Evolutionary conservation across 1,284 basidiomycete species (phyloP).

Genomic region (Sanghuangporus baumii): DNA sequence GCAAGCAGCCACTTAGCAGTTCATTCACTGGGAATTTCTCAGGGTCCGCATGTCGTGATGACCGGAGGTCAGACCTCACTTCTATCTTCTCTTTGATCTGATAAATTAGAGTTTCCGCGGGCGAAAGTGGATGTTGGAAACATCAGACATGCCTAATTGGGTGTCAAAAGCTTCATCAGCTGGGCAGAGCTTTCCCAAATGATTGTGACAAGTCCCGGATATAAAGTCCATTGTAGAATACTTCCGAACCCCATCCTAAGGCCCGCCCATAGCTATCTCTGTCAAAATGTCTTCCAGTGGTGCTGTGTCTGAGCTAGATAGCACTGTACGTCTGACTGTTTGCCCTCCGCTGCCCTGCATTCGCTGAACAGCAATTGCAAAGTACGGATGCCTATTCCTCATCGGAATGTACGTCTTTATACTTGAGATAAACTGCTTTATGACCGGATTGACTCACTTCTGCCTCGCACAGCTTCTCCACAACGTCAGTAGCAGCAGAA

Average conservation of each 20-base stretch:
- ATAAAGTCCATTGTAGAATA: neutral
- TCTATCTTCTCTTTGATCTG: neutral
- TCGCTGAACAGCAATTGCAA: neutral
- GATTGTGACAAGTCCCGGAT: neutral
- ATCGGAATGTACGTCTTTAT: neutral
- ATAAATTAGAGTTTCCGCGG: neutral
- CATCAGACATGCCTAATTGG: too few relatives aligned
- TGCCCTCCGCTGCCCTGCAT: neutral
- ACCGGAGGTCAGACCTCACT: neutral
- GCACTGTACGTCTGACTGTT: neutral
- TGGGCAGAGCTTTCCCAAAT: too few relatives aligned
- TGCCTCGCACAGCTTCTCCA: neutral
- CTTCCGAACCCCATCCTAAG: neutral
- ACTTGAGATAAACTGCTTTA: neutral
- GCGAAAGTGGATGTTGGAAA: neutral
- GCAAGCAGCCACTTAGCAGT: neutral
- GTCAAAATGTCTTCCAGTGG: neutral
- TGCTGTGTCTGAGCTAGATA: neutral
- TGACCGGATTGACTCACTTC: neutral
- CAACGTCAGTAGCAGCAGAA: neutral
- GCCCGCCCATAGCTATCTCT: neutral
- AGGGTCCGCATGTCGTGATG: neutral
- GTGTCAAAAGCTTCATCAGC: too few relatives aligned
- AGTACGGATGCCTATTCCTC: conserved; percentile 3
- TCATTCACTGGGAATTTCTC: neutral